Base-by-base conservation (phyloP, 2,329 filamentous ascomycete genomes). In the Fusarium sp. region DNA sequence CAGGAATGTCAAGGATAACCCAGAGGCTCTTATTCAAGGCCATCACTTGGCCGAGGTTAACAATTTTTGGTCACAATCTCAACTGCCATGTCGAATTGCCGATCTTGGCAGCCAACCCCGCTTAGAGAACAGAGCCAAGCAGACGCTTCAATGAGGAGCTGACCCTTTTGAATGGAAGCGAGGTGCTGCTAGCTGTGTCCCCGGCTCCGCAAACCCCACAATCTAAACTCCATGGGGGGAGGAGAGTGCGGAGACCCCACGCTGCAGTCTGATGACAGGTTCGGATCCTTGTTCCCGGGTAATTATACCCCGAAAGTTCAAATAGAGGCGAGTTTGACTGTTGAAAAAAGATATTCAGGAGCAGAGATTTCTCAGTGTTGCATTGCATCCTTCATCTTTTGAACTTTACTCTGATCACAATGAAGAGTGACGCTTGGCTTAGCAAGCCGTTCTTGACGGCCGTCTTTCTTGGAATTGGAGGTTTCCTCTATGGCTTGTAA, bases 401-500 rank as follows among this genome's bases (percentile, higher is more conserved):
- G 6, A 31, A 20, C 10, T 11, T n/a, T 4, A 18, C n/a, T 3
- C 0, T 1, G 60, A 65, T n/a, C n/a, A n/a, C 71, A 2, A 79
- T 81, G 78, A 78, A 77, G 74, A 75, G 63, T 22, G 66, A 72
- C 68, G 79, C 74, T 42, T 81, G 81, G 81, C 56, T 84, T 6
- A 83, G 80, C 60, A 84, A 83, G 72, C 79, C 83, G 1, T 84
- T 84, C 63, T 61, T 84, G 5, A 84, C 83, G 1, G 82, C 83
- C 2, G 60, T 84, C 18, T 81, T 84, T 29, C 74, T 85, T 2
- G 83, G 83, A 22, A 79, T 84, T n/a, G 83, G 83, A 36, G 83
- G 82, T 0, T 84, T 84, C 63, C 81, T 84, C 33, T 84, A 84
- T 63, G 83, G 83, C 66, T 84, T 79, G 82, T 83, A 31, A 74